Evolutionary conservation across 768 basidiomycete species (phyloP), one percentile per base, ranked within the genome.

Genomic region (Sarcodon sp.): DNA sequence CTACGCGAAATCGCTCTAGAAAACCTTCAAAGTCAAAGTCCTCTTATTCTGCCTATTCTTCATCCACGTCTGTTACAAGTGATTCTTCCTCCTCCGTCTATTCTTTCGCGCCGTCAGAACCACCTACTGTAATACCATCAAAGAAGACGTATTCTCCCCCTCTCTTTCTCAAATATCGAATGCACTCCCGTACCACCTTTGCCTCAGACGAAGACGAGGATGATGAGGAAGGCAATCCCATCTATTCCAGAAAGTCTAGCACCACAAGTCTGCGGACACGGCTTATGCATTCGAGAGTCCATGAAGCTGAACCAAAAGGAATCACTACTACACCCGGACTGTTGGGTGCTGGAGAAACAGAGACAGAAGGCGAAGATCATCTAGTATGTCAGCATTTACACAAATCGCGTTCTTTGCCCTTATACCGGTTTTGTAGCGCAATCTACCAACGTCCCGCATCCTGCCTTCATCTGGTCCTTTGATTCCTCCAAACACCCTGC

Each of bases 301-400:
- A 27, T 13, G 39, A 27, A 27, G 21, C 21, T 27, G 21, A 41
- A 41, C 39, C 39, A 7, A 41, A 41, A 27, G 27, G 54, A 10
- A 84, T 86, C 55, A 80, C 75, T n/a, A 86, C 83, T 0, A 68
- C 75, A 0, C 76, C 74, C 13, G 80, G 72, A 3, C 66, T 67
- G 47, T 56, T 66, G 36, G 78, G 83, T 51, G 82, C 80, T 27
- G 82, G 82, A 6, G 84, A 87, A 64, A 86, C 85, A 0, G 84
- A 87, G 58, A 86, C 85, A 0, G 85, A 87, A 58, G 69, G 75
- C 10, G 84, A 87, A 55, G 84, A 87, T 56, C 39, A 41, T 15
- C 39, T 27, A 9, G 39, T 79, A 79, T 34, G 84, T 86, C 58
- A 66, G 83, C 51, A 16, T n/a, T 8, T n/a, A 31, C 33, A 16